These are phyloP conservation scores for Sclerotinia subarctica DNA, from an alignment of 2,329 filamentous ascomycete genomes.

Conservation along the genomic window DNA sequence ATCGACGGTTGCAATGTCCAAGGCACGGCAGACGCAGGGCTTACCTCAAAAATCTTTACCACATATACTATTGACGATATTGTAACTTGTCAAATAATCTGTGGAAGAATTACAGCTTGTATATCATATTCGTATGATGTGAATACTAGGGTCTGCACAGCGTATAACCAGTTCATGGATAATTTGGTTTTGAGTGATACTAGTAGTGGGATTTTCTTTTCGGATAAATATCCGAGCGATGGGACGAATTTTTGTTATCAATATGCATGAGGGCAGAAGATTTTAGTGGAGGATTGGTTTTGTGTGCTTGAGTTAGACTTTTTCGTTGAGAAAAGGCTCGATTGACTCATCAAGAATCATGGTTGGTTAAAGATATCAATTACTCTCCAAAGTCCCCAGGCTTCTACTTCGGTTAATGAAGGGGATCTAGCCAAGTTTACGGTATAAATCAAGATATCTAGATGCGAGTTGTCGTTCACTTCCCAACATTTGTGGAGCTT, in stretches of 20 bases:
- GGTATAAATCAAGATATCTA: no score
- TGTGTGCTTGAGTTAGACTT: background rate
- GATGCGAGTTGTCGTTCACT: no score
- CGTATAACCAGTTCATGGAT: slow-evolving; percentile 8
- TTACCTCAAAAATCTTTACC: background rate
- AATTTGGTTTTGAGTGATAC: background rate
- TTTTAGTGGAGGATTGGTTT: no score
- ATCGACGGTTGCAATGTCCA: slow-evolving; percentile 12
- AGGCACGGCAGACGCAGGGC: slow-evolving; percentile 6
- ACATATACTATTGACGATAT: background rate
- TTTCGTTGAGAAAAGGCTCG: background rate
- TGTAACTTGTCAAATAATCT: background rate
- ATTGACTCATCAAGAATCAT: background rate
- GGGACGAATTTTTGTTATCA: slow-evolving; percentile 13
- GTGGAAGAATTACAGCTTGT: background rate
- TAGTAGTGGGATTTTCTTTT: slow-evolving; percentile 8
- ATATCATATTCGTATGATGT: slow-evolving; percentile 14
- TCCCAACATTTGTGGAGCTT: background rate
- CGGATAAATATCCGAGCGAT: slow-evolving; percentile 18
- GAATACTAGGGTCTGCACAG: background rate
- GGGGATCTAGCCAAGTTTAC: no score
- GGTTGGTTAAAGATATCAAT: background rate
- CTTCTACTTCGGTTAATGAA: background rate
- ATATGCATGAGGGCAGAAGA: background rate
- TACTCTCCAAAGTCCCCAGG: background rate